Evolutionary conservation across 2,329 filamentous ascomycete species (phyloP).

Genomic region (Aspergillus fumigatus): DNA sequence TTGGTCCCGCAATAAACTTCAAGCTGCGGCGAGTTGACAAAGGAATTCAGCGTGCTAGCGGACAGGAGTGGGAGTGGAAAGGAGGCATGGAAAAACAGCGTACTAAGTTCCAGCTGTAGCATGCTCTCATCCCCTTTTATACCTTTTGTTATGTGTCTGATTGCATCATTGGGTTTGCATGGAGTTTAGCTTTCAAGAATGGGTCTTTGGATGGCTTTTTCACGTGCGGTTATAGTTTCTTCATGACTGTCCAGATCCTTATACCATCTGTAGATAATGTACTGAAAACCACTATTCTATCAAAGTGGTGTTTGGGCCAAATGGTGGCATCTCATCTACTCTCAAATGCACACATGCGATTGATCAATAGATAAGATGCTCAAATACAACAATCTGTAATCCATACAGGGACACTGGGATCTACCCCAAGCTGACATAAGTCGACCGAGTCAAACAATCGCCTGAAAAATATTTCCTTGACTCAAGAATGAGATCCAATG

Average conservation of each 20-base stretch:
- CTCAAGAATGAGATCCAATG: neutral
- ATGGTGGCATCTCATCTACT: neutral
- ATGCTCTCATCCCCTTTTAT: neutral
- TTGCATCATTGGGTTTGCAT: constrained; percentile 6
- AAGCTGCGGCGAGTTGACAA: constrained; percentile 90
- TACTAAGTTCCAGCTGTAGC: constrained; percentile 83
- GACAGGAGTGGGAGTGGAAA: constrained; percentile 95
- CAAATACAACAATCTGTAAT: neutral
- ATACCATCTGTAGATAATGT: neutral
- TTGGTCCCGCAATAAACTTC: constrained; percentile 77
- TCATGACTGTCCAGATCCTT: neutral
- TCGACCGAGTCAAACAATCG: constrained; percentile 1
- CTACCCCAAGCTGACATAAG: neutral
- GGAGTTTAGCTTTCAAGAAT: constrained; percentile 8
- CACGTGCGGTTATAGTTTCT: neutral
- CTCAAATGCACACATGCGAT: neutral
- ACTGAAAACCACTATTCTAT: neutral
- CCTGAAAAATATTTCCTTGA: constrained; percentile 3
- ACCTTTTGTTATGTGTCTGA: constrained; percentile 10
- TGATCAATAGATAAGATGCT: neutral
- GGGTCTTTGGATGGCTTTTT: neutral
- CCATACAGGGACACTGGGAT: neutral
- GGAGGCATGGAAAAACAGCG: constrained; percentile 89
- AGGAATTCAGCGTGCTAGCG: constrained; percentile 71
- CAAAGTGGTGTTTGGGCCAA: neutral